Percentiles rank a stretch among this genome's conserved stretches.
Evolutionary conservation across 148 eudicot genomes (phyloP).

Genomic region (Arbutus unedo): DNA sequence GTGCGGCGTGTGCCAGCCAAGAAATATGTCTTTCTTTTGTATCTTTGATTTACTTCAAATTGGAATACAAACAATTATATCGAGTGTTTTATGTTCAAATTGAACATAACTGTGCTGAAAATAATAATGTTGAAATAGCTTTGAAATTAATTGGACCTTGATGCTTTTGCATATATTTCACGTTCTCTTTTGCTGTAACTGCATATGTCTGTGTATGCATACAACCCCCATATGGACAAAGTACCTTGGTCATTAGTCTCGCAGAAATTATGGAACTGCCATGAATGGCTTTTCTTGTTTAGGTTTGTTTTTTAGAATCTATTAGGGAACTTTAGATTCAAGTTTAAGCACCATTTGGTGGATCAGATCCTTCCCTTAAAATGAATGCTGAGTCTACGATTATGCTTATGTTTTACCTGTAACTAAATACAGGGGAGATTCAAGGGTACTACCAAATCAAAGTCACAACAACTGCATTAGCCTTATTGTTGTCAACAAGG

Average conservation of each 20-base stretch:
- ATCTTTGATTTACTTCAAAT: too few relatives aligned
- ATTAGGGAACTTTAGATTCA: neutral
- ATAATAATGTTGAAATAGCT: neutral
- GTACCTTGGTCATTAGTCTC: neutral
- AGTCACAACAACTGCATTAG: constrained; percentile 91
- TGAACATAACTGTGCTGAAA: neutral
- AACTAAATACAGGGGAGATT: constrained; percentile 64
- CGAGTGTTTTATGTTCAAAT: neutral
- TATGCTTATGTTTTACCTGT: neutral
- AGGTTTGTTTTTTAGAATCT: neutral
- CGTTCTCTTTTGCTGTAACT: too few relatives aligned
- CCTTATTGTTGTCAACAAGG: constrained; percentile 72
- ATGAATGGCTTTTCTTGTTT: neutral
- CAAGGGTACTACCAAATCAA: constrained; percentile 93
- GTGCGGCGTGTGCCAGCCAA: too few relatives aligned
- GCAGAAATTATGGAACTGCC: neutral
- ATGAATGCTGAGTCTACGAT: neutral
- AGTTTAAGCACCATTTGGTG: neutral
- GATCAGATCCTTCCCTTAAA: constrained; percentile 8
- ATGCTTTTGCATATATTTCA: too few relatives aligned
- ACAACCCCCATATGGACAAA: neutral
- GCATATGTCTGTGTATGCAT: neutral
- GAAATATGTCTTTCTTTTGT: too few relatives aligned
- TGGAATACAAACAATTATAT: too few relatives aligned
- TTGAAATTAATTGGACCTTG: too few relatives aligned